phyloP scores from a whole-genome alignment of 352 stramenopile genomes.

The Globisporangium mamillatum region DNA sequence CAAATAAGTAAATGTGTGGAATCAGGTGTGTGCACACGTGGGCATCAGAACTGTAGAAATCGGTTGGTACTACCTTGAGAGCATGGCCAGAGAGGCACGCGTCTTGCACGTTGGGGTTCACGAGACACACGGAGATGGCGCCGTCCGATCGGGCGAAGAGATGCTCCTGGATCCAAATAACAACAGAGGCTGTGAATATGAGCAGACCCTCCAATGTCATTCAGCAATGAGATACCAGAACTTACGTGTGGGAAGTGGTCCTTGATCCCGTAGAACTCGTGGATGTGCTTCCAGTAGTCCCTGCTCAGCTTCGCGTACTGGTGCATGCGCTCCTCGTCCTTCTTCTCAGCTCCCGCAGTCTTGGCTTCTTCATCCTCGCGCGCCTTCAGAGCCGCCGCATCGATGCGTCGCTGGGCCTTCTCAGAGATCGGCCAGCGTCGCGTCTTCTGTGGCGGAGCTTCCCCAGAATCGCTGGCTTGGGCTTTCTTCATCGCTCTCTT shows the following conservation, averaged over 20 bases:
- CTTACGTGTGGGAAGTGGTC: conserved; percentile 54
- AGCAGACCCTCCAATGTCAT: background rate
- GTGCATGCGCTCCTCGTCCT: conserved; percentile 27
- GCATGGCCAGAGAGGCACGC: conserved; percentile 56
- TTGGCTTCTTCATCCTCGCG: conserved; percentile 16
- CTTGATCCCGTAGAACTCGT: conserved; percentile 61
- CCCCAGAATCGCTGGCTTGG: conserved; percentile 31
- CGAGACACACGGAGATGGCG: conserved; percentile 60
- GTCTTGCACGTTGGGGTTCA: conserved; percentile 47
- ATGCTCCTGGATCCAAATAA: conserved; percentile 34
- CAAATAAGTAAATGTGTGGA: background rate
- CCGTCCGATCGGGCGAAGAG: conserved; percentile 65
- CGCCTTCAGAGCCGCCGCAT: conserved; percentile 7
- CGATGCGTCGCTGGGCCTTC: conserved; percentile 26
- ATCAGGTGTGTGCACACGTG: background rate
- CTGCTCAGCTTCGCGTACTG: conserved; percentile 47
- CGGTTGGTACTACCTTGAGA: conserved; percentile 27
- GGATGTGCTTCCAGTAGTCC: conserved; percentile 58
- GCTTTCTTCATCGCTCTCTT: conserved; percentile 23
- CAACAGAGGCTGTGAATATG: background rate
- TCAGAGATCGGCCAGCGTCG: conserved; percentile 38
- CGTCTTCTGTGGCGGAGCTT: conserved; percentile 24
- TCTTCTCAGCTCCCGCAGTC: conserved; percentile 5
- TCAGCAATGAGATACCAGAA: background rate
- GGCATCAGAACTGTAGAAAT: background rate